Base-by-base conservation (phyloP, 108 stramenopile species). In the Cyclotella atomus region DNA sequence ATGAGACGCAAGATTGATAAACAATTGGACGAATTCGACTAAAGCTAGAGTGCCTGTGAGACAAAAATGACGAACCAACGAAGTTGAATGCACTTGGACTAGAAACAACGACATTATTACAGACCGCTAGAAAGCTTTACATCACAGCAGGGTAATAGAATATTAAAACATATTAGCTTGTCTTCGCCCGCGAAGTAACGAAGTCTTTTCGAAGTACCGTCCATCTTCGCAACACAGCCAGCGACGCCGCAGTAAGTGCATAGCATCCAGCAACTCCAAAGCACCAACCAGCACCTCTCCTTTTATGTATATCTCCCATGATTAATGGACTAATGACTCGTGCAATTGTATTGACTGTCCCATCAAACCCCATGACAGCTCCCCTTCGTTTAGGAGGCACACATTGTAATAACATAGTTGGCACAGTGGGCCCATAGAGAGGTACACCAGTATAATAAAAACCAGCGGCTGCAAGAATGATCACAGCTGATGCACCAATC, bases 361-460 rank as follows among this genome's bases (percentile, higher is more conserved):
- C 88, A 79, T 92, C 91, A 32, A 90, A 73, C 21, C 91, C 91
- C 88, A 92, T 83, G 10, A 89, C 86, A 29, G 78, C 74, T 17
- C 91, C 91, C 38, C 91, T 64, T 59, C 69, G 62, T 45, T 87
- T 41, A 15, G 91, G 59, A 30, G 91, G 91, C 12, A 92, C 91
- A 67, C 91, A 90, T 59, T 79, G 84, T 46, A 92, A 59, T n/a
- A 92, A 56, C 87, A 92, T 88, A 3, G 89, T 89, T 19, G 91
- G 91, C 16, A 92, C 75, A 17, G 89, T 79, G n/a, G 91, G 91
- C 3, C 85, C 88, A 70, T 90, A 92, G n/a, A 92, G 61, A 2
- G 91, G 86, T 7, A 89, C 89, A 50, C 91, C 91, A 28, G 70
- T 65, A 53, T 87, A 89, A 67, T 92, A 92, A 35, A 92, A 62